Percentiles rank a stretch among this genome's conserved stretches.
Conservation (phyloP, 495 filamentous ascomycete species). For the Clavariopsis aquatica region DNA sequence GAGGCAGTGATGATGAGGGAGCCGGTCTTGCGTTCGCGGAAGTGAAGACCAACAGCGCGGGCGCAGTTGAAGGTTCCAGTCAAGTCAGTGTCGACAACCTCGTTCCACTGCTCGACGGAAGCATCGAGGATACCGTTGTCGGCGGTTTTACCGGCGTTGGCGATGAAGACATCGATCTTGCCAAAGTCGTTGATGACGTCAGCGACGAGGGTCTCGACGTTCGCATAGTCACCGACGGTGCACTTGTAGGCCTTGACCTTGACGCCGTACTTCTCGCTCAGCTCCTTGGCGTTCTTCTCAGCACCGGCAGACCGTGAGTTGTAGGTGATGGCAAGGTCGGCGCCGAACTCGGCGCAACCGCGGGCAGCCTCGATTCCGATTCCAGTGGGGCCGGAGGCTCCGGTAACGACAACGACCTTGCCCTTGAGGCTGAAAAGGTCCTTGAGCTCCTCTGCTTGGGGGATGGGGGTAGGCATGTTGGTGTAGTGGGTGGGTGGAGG, state of each 20-base stretch:
- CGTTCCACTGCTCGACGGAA: conserved; percentile 64
- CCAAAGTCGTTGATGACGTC: conserved; percentile 63
- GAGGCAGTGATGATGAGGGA: conserved; percentile 78
- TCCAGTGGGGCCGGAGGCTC: conserved; percentile 66
- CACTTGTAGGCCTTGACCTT: conserved; percentile 69
- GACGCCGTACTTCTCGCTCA: conserved; percentile 60
- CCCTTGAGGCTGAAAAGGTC: conserved; percentile 73
- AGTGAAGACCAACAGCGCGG: conserved; percentile 69
- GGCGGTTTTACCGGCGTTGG: conserved; percentile 69
- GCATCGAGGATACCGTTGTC: conserved; percentile 64
- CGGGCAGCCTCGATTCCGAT: conserved; percentile 76
- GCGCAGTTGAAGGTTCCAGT: conserved; percentile 85
- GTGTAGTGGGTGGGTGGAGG: conserved; percentile 5
- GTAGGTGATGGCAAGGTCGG: conserved; percentile 69
- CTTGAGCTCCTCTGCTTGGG: conserved; percentile 57
- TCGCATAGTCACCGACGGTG: conserved; percentile 54
- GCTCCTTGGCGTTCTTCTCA: conserved; percentile 65
- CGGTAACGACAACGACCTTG: conserved; percentile 71
- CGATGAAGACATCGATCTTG: conserved; percentile 67
- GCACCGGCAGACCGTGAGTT: conserved; percentile 60
- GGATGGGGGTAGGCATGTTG: conserved; percentile 60
- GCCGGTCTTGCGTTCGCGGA: conserved; percentile 67
- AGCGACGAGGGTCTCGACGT: conserved; percentile 53
- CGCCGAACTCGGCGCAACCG: conserved; percentile 71
- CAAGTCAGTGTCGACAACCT: conserved; percentile 75